A percentile compares a stretch with the other conserved stretches of the same genome.
Conservation (phyloP, 306 rosid genomes). For the Lotus japonicus region DNA sequence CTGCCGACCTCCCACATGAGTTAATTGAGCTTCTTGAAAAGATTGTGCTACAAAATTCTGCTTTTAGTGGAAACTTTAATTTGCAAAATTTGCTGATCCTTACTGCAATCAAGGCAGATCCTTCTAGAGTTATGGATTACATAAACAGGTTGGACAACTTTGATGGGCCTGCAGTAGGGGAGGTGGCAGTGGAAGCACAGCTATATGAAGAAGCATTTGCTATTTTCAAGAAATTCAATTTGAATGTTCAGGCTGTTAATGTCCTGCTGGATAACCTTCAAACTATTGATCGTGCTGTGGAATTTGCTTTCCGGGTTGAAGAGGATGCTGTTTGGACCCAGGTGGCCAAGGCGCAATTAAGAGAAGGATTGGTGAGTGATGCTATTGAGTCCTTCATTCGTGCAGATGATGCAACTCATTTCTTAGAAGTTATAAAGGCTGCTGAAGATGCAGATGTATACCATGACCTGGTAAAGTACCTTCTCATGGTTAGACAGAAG, state of each 20-base stretch:
- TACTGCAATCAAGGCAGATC: slow-evolving; percentile 95
- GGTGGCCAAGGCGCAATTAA: slow-evolving; percentile 89
- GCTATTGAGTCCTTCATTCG: slow-evolving; percentile 95
- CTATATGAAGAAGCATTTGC: slow-evolving; percentile 79
- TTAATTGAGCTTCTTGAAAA: slow-evolving; percentile 96
- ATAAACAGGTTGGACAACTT: slow-evolving; percentile 84
- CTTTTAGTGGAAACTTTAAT: slow-evolving; percentile 89
- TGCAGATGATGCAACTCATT: slow-evolving; percentile 80
- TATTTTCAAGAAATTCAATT: slow-evolving; percentile 88
- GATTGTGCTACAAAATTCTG: slow-evolving; percentile 94
- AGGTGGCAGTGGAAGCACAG: slow-evolving; percentile 91
- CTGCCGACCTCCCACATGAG: slow-evolving; percentile 96
- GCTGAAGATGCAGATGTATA: slow-evolving; percentile 74
- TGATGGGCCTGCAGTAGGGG: slow-evolving; percentile 98
- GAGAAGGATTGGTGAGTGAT: slow-evolving; percentile 88
- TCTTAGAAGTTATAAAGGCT: slow-evolving; percentile 85
- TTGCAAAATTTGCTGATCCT: slow-evolving; percentile 82
- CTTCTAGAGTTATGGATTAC: slow-evolving; percentile 97
- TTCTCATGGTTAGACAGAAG: slow-evolving; percentile 90
- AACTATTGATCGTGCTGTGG: slow-evolving; percentile 85
- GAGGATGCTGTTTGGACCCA: slow-evolving; percentile 99
- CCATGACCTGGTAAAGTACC: slow-evolving; percentile 84
- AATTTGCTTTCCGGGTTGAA: slow-evolving; percentile 91
- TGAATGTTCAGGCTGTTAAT: slow-evolving; percentile 90
- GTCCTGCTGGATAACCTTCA: slow-evolving; percentile 72